phyloP scores from a whole-genome alignment of 768 basidiomycete genomes.

The Rhizopogon roseolus region DNA sequence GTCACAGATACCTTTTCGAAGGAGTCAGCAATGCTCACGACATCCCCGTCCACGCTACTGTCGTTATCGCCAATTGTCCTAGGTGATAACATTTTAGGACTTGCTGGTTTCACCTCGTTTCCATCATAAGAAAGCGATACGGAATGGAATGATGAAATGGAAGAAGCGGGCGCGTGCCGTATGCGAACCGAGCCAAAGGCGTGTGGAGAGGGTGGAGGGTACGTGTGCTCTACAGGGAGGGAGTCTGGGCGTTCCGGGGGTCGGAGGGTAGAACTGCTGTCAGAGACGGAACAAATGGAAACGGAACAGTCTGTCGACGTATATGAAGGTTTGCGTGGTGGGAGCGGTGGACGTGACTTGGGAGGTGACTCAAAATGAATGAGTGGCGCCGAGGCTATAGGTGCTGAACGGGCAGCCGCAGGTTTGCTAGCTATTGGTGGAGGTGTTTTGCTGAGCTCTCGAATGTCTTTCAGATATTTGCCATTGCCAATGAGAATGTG shows the following conservation, averaged over 20 bases:
- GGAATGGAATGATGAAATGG: slow-evolving; percentile 80
- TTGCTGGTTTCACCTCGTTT: slow-evolving; percentile 22
- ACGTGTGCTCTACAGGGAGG: slow-evolving; percentile 54
- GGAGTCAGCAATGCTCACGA: slow-evolving; percentile 61
- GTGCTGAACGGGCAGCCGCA: neutral
- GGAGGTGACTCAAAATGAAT: slow-evolving; percentile 54
- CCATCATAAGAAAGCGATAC: slow-evolving; percentile 73
- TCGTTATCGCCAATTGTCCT: slow-evolving; percentile 38
- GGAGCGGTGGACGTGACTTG: slow-evolving; percentile 52
- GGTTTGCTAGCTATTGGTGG: slow-evolving; percentile 11
- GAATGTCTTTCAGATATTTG: slow-evolving; percentile 13
- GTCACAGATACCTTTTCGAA: slow-evolving; percentile 65
- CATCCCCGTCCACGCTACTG: slow-evolving; percentile 38
- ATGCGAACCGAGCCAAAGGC: slow-evolving; percentile 28
- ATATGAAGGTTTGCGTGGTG: slow-evolving; percentile 60
- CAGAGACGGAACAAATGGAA: slow-evolving; percentile 12
- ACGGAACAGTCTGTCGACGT: slow-evolving; percentile 37
- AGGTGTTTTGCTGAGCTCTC: slow-evolving; percentile 18
- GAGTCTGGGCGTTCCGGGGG: slow-evolving; percentile 39
- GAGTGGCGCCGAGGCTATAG: slow-evolving; percentile 34
- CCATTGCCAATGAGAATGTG: slow-evolving; percentile 3
- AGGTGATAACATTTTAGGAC: slow-evolving; percentile 28
- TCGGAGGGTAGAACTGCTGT: slow-evolving; percentile 12
- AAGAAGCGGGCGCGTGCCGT: slow-evolving; percentile 59
- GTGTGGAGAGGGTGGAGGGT: slow-evolving; percentile 42